phyloP scores from a whole-genome alignment of 192 early-diverging fungal genomes.

The Coemansia sp. region DNA sequence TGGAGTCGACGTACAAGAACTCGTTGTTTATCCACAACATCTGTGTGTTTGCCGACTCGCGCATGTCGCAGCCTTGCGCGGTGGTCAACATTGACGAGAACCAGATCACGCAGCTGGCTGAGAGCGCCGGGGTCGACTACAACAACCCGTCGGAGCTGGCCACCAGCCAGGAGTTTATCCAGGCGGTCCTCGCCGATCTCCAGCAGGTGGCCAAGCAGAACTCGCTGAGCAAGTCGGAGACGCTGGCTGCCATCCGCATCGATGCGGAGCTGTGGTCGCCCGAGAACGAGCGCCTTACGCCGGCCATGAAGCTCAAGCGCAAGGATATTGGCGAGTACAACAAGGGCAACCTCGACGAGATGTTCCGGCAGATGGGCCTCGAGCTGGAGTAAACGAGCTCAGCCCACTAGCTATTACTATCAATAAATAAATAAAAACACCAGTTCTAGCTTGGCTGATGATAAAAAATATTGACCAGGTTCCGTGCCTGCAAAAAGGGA shows the following conservation, averaged over 20 bases:
- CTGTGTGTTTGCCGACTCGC: constrained; percentile 69
- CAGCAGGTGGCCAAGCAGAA: constrained; percentile 59
- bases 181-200: constrained; percentile 21
- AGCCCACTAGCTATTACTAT: background rate
- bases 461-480: too few species aligned
- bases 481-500: too few species aligned
- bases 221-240: constrained; percentile 70
- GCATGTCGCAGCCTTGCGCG: constrained; percentile 68
- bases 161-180: constrained; percentile 14
- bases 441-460: too few species aligned
- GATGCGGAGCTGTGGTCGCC: constrained; percentile 82
- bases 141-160: constrained; percentile 31
- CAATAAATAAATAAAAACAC: background rate
- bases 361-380: constrained; percentile 22
- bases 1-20: constrained; percentile 89
- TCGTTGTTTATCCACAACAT: constrained; percentile 73
- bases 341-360: constrained; percentile 35
- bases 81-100: constrained; percentile 61
- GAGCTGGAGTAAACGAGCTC: background rate
- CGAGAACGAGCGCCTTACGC: constrained; percentile 75
- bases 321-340: constrained; percentile 68
- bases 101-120: constrained; percentile 46
- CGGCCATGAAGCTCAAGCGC: constrained; percentile 90
- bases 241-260: constrained; percentile 62
- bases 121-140: constrained; percentile 23